Conservation (phyloP, 352 stramenopile species). For the Phytophthora colocasiae region DNA sequence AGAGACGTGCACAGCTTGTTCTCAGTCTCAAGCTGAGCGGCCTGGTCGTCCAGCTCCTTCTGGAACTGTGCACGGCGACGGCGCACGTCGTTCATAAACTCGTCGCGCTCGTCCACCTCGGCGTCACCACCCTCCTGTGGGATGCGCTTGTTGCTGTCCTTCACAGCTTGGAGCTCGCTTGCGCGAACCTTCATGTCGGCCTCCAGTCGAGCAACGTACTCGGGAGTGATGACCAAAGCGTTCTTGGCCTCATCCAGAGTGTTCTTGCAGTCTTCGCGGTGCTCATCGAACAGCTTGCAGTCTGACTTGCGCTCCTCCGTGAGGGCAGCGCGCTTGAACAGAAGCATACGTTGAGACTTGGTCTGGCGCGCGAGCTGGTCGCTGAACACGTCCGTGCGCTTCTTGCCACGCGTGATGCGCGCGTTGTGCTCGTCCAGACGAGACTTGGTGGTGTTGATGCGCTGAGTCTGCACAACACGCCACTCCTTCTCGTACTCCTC, state of each 20-base stretch:
- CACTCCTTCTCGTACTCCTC: slow-evolving; percentile 89
- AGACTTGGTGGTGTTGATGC: slow-evolving; percentile 64
- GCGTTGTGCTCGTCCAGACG: slow-evolving; percentile 74
- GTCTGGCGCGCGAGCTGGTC: slow-evolving; percentile 83
- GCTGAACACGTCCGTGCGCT: slow-evolving; percentile 83
- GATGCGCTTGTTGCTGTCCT: slow-evolving; percentile 89
- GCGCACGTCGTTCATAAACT: slow-evolving; percentile 91
- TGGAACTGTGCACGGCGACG: slow-evolving; percentile 82
- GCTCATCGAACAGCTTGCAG: slow-evolving; percentile 81
- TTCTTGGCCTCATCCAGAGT: slow-evolving; percentile 77
- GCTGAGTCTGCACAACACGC: slow-evolving; percentile 73
- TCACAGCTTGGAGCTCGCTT: slow-evolving; percentile 73
- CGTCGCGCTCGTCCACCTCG: slow-evolving; percentile 83
- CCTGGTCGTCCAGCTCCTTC: slow-evolving; percentile 84
- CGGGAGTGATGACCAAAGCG: slow-evolving; percentile 76
- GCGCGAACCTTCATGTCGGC: slow-evolving; percentile 88
- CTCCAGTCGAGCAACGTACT: slow-evolving; percentile 86
- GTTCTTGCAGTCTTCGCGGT: slow-evolving; percentile 86
- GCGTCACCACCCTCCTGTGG: slow-evolving; percentile 74
- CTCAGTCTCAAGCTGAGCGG: slow-evolving; percentile 77
- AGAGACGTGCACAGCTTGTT: slow-evolving; percentile 82
- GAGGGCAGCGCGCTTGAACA: slow-evolving; percentile 87
- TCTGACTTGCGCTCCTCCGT: slow-evolving; percentile 88
- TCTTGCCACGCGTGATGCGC: slow-evolving; percentile 80
- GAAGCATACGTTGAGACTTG: slow-evolving; percentile 86